A percentile compares a stretch with the other conserved stretches of the same genome.
phyloP scores from a whole-genome alignment of 805 yeast species.

The Barnettozyma populi region DNA sequence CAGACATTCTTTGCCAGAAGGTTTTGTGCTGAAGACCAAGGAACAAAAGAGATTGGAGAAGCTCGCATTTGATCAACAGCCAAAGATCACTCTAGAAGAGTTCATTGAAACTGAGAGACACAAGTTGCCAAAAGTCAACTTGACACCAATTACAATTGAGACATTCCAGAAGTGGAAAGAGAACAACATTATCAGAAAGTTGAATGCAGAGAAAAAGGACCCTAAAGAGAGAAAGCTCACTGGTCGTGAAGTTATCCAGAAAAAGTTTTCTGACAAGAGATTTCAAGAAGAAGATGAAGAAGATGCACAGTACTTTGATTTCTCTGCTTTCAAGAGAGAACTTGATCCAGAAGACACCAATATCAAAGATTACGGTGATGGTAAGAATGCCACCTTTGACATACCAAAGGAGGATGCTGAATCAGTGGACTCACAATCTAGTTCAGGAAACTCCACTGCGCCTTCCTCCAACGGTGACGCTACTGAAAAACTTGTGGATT shows the following conservation, averaged over 20 bases:
- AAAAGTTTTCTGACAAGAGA: constrained; percentile 38
- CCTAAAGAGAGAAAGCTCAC: constrained; percentile 39
- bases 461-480: constrained; percentile 3
- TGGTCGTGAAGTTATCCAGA: constrained; percentile 66
- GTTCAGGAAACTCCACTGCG: background rate
- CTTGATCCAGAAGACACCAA: constrained; percentile 18
- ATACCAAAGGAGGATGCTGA: constrained; percentile 25
- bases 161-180: constrained; percentile 80
- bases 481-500: background rate
- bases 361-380: constrained; percentile 14
- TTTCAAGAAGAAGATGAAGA: constrained; percentile 20
- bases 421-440: constrained; percentile 1
- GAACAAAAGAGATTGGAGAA: constrained; percentile 90
- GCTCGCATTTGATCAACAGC: constrained; percentile 76
- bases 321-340: constrained; percentile 31
- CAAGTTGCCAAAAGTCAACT: constrained; percentile 60
- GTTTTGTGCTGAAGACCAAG: constrained; percentile 93
- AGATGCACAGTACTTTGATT: constrained; percentile 31
- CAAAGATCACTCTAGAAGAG: constrained; percentile 91
- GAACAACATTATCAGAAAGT: constrained; percentile 56
- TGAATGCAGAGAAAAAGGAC: constrained; percentile 35
- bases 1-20: constrained; percentile 93
- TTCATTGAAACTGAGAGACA: constrained; percentile 92
- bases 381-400: constrained; percentile 27
- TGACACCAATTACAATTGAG: constrained; percentile 84